Base-by-base conservation (phyloP, 2,329 filamentous ascomycete genomes). In the Exophiala spinifera region DNA sequence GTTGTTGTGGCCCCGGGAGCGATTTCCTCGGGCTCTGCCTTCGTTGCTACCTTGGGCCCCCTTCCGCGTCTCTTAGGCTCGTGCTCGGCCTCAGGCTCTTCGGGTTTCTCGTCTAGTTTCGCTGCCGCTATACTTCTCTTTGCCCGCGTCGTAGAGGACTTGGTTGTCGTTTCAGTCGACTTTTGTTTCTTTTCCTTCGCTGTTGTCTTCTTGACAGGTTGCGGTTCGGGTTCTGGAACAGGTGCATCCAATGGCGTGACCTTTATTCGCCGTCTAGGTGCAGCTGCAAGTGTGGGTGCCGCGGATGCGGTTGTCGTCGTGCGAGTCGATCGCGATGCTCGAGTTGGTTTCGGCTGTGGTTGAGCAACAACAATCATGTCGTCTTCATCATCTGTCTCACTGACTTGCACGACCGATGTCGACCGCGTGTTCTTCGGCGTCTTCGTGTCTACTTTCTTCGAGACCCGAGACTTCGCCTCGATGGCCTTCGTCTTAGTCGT, bases 241-340 rank as follows among this genome's bases (percentile, higher is more conserved):
- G 21, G 14, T 3, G 42, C 51, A 37, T 60, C 53, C 13, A 65
- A 34, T 3, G 61, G 59, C 13, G 61, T 63, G 17, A 65, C 58
- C 50, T 59, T 63, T 39, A 65, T 51, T 44, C 61, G 55, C 48
- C 63, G 50, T 45, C 61, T 46, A n/a, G 63, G 63, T 8, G 62
- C 62, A n/a, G 59, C 61, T 10, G 60, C 56, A 17, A 61, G 48
- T 11, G 53, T 39, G 4, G 58, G 48, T 31, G 51, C 45, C 34
- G 51, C 17, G 11, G 45, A 25, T 3, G 46, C 36, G 10, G 28
- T 37, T 36, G 51, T 23, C 10, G 56, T 28, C 4, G 47, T 50
- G 15, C 37, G 15, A 13, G 53, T 50, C 3, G 23, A 49, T 13
- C 52, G 49, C n/a, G 49, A 49, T 11, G 53, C 42, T 28, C 49